Base-by-base conservation (phyloP, 495 filamentous ascomycete species). In the Aspergillus kassunensis region DNA sequence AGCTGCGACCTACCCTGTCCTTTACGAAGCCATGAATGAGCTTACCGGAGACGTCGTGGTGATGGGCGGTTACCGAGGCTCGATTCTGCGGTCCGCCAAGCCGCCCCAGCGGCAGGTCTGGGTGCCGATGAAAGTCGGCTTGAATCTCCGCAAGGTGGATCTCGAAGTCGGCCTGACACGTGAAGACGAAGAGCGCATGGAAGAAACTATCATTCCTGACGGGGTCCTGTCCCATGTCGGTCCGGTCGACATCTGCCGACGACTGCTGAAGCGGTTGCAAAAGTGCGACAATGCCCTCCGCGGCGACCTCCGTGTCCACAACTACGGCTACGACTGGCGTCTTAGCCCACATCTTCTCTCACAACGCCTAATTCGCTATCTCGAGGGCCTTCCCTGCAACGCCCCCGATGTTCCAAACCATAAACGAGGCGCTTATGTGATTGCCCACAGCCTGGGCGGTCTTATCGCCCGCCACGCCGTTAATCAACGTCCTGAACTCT, bases 261-360 rank as follows among this genome's bases (percentile, higher is more conserved):
- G 87, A 16, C 70, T 98, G 2, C 82, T 98, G 57, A 93, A 90
- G 62, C 81, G 85, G 19, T 60, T 97, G 24, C 76, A 80, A 50
- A 82, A 85, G 29, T 87, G 80, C 48, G 81, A 88, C 33, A 93
- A 92, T 54, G 82, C 82, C 2, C 68, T 77, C 33, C 78, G 75
- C 12, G 88, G 88, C 20, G 85, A 79, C 51, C 71, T 97, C 1
- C 77, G 90, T 33, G 82, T 97, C 2, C 87, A 87, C 67, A 85
- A 97, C 55, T 98, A 93, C 59, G 91, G 93, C 25, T 98, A 96
- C 62, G 92, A 98, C 65, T 98, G 92, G 92, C 81, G 93, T 24
- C 71, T 98, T 47, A 90, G 87, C 53, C 93, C 93, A 1, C 80
- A 88, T 59, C 69, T 92, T 1, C 78, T 95, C 2, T 89, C 87